Base-by-base conservation (phyloP, 1,284 basidiomycete genomes). In the Marasmius sp. region DNA sequence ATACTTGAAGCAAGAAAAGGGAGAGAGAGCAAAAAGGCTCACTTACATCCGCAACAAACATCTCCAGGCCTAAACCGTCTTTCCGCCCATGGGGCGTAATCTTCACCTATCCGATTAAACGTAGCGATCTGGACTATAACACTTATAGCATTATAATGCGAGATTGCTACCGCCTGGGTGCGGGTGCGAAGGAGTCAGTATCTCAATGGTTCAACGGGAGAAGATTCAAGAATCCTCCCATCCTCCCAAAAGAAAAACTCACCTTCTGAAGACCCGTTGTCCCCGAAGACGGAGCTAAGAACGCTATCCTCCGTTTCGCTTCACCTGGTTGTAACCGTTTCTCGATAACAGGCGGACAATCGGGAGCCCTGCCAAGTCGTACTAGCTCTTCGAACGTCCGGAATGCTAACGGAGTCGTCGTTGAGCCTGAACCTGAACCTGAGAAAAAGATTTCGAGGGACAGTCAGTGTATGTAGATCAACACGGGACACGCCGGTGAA, bases 251-350 rank as follows among this genome's bases (percentile, higher is more conserved):
- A 39, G 36, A 22, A 20, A 22, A 16, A 47, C 56, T 36, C n/a
- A 66, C 68, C 53, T 69, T 69, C 62, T 64, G 68, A n/a, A 64
- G 49, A 34, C 68, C 68, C 18, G 68, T 69, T 16, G 68, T 69
- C 5, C 68, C 68, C 18, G 68, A 69, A 3, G 68, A 68, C 50
- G 67, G 67, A 14, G 68, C 65, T 20, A 69, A 55, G 55, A 69
- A 68, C 34, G 67, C 67, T 20, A 68, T 62, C 39, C 53, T 60
- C 38, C 47, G 62, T 55, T 64, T 68, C 49, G 67, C 65, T 63
- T 69, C 67, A 36, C 63, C 67, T 10, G 53, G 43, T 10, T 57
- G 51, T 27, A 66, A 53, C 20, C 27, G 55, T 47, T 58, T 59
- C 57, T 67, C 65, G 27, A 39, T 53, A 47, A 67, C 64, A 41